Evolutionary conservation across 306 rosid genomes (phyloP).

Genomic region (Gillenia trifoliata): DNA sequence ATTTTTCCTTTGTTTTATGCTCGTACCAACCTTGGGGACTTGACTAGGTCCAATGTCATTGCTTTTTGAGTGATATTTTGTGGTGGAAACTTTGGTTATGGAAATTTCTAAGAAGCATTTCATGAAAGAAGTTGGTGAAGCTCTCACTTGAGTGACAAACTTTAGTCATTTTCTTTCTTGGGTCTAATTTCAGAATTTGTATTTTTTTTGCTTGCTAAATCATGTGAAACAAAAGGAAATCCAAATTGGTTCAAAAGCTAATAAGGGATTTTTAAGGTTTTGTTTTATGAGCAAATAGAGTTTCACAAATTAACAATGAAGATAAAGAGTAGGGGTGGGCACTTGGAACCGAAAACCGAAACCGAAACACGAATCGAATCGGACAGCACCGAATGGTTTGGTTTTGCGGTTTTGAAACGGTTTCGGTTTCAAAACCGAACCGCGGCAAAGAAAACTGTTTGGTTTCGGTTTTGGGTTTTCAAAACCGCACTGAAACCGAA

Average conservation of each 20-base stretch:
- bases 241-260: background rate
- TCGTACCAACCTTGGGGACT: background rate
- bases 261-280: background rate
- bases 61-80: background rate
- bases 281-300: too few species aligned
- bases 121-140: background rate
- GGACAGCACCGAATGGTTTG: too few species aligned
- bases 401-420: too few species aligned
- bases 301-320: too few species aligned
- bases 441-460: too few species aligned
- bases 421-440: too few species aligned
- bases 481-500: too few species aligned
- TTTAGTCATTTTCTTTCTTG: background rate
- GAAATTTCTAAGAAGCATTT: background rate
- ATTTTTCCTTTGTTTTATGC: background rate
- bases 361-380: too few species aligned
- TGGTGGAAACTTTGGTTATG: background rate
- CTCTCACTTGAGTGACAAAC: too few species aligned
- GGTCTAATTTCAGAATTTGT: background rate
- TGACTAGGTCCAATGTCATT: background rate
- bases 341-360: too few species aligned
- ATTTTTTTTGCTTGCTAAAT: background rate
- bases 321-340: too few species aligned
- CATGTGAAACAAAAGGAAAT: background rate
- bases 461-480: too few species aligned